These are phyloP conservation scores for Tagetes erecta DNA, from an alignment of 129 eudicot genomes.

Conservation along the genomic window DNA sequence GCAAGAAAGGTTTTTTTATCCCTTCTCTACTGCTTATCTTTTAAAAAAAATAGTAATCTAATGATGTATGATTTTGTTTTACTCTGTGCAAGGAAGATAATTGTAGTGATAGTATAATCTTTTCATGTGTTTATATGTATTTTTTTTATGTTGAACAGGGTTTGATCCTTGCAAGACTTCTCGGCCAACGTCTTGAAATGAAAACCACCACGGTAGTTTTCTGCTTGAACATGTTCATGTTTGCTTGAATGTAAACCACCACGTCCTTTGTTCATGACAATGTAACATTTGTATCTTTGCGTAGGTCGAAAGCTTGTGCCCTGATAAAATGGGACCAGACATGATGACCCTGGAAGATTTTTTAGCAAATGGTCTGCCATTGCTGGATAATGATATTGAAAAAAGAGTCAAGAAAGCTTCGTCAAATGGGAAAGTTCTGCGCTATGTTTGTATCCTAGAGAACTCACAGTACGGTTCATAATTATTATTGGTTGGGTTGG, in stretches of 20 bases:
- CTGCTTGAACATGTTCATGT: not conserved
- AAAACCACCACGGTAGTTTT: constrained; percentile 58
- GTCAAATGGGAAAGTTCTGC: constrained; percentile 74
- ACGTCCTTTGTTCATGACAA: not conserved
- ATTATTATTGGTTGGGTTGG: not conserved
- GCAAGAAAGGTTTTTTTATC: constrained; percentile 78
- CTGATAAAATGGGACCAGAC: constrained; percentile 72
- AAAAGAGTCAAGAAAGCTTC: constrained; percentile 66
- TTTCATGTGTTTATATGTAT: not conserved
- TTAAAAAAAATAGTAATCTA: constrained; percentile 2
- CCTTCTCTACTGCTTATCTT: constrained; percentile 10
- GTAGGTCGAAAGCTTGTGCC: constrained; percentile 86
- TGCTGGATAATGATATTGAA: constrained; percentile 68
- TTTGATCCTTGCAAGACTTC: constrained; percentile 92
- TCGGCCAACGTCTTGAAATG: constrained; percentile 72
- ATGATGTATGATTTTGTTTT: not conserved
- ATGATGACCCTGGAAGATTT: constrained; percentile 75
- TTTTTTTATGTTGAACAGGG: constrained; percentile 49
- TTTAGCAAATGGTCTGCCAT: constrained; percentile 67
- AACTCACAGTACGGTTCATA: constrained; percentile 51
- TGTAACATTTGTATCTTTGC: constrained; percentile 18
- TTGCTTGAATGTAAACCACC: constrained; percentile 6
- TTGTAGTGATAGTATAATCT: not conserved
- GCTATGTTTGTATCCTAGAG: constrained; percentile 86
- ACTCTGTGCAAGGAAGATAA: constrained; percentile 2